Conservation (phyloP, 78 protist species). For the Dictyostelium brefeldianum region DNA sequence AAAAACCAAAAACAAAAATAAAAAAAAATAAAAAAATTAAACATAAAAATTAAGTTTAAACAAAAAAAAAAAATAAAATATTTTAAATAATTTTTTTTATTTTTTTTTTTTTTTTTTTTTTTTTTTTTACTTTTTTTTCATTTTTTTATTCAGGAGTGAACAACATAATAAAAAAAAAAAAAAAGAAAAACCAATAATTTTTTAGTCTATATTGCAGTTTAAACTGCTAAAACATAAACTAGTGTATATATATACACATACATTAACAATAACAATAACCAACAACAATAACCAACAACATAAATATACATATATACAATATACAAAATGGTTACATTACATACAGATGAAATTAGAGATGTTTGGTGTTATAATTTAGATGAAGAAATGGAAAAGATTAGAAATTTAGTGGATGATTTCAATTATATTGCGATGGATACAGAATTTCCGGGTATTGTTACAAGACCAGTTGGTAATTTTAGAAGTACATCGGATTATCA, state of each 20-base stretch:
- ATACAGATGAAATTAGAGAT: conserved; percentile 83
- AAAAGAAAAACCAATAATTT: neutral
- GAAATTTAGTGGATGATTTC: conserved; percentile 88
- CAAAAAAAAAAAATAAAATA: too few relatives aligned
- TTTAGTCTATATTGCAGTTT: too few relatives aligned
- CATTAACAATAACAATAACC: neutral
- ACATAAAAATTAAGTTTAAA: too few relatives aligned
- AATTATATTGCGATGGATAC: conserved; percentile 98
- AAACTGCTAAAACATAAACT: too few relatives aligned
- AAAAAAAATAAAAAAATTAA: too few relatives aligned
- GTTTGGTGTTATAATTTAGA: conserved; percentile 94
- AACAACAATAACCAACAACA: neutral
- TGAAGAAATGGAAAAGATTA: conserved; percentile 89
- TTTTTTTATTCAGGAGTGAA: too few relatives aligned
- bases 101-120: too few relatives aligned
- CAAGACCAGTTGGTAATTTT: conserved; percentile 94
- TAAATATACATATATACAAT: neutral
- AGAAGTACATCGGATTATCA: conserved; percentile 84
- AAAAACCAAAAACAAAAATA: too few relatives aligned
- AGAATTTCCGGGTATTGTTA: conserved; percentile 98
- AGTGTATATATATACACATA: neutral
- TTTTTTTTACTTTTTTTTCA: too few relatives aligned
- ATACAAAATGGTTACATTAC: conserved; percentile 20
- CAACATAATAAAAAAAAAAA: neutral
- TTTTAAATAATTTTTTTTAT: too few relatives aligned